These are phyloP conservation scores for Leccinum subfulvum DNA, from an alignment of 1,284 basidiomycete species.

Conservation along the genomic window DNA sequence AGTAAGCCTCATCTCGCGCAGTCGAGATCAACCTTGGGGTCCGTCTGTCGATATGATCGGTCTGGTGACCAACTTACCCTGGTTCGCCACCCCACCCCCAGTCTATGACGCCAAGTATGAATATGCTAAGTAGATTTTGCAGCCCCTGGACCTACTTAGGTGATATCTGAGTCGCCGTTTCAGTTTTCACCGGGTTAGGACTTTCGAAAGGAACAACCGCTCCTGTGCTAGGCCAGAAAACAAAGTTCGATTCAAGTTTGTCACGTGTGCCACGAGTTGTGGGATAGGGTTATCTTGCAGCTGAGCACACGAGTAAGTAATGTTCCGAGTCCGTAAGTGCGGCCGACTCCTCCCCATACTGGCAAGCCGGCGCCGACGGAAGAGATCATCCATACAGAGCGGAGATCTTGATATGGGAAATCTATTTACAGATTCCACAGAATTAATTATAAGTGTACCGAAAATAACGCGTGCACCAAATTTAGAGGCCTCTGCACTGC, in stretches of 20 bases:
- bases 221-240: background rate
- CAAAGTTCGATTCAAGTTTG: background rate
- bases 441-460: no score
- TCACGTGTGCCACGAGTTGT: background rate
- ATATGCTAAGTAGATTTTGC: background rate
- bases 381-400: background rate
- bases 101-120: background rate
- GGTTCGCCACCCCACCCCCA: background rate
- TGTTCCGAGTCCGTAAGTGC: background rate
- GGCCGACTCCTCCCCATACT: background rate
- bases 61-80: no score
- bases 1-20: no score
- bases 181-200: background rate
- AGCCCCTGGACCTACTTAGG: background rate
- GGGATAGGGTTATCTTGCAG: background rate
- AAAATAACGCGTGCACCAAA: background rate
- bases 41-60: no score
- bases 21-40: no score
- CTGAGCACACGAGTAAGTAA: background rate
- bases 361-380: background rate
- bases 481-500: background rate
- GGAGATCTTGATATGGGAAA: background rate
- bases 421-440: slow-evolving; percentile 1
- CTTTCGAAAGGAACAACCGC: background rate
- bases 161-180: background rate